Conservation (phyloP, 2,329 filamentous ascomycete species). For the Tolypocladium endophyticum region DNA sequence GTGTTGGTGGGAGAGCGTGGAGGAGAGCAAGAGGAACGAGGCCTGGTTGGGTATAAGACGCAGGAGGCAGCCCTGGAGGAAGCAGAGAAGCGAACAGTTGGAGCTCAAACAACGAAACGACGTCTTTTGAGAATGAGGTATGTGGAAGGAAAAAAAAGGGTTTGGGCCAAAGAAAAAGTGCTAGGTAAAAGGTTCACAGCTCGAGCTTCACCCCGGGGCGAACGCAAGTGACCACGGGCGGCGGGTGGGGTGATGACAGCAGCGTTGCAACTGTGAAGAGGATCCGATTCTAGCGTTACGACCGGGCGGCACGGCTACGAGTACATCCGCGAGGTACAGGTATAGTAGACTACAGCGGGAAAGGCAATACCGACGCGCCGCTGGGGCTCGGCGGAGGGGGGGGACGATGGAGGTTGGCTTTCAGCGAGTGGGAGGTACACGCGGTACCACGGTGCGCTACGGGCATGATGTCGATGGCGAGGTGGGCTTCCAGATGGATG, state of each 20-base stretch:
- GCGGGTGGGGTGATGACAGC: not conserved
- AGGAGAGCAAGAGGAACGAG: not conserved
- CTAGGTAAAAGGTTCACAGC: not conserved
- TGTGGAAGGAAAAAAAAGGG: not conserved
- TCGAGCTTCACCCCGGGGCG: not conserved
- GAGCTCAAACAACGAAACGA: not conserved
- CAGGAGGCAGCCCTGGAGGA: not conserved
- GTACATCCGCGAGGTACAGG: too few relatives aligned
- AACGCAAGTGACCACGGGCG: not conserved
- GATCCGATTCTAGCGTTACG: not conserved
- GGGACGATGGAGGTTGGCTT: not conserved
- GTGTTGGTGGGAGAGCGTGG: constrained; percentile 9
- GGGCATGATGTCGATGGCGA: not conserved
- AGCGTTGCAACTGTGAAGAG: not conserved
- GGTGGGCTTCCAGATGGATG: constrained; percentile 6
- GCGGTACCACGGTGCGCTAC: too few relatives aligned
- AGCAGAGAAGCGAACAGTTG: not conserved
- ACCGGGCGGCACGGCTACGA: not conserved
- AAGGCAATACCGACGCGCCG: not conserved
- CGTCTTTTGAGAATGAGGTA: not conserved
- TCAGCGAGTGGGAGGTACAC: too few relatives aligned
- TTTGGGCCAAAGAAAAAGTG: not conserved
- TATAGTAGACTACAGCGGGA: too few relatives aligned
- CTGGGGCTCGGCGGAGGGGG: not conserved
- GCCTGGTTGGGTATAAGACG: not conserved